These are phyloP conservation scores for Bolboschoenus planiculmis DNA, from an alignment of 176 grass and related monocot species.

Conservation along the genomic window DNA sequence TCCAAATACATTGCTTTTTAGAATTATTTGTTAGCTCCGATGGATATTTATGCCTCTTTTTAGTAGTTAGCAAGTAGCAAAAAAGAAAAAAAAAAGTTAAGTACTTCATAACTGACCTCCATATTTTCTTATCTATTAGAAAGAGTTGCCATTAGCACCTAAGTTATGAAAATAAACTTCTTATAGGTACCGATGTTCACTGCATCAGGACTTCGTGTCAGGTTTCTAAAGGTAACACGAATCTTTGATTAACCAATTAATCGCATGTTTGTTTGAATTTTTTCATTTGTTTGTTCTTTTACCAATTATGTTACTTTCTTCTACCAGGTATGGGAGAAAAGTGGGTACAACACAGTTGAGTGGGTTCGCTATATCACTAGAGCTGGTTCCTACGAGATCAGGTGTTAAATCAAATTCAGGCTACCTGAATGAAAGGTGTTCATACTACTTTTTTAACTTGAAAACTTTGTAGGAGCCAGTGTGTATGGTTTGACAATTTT, in stretches of 20 bases:
- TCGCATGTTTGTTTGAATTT: background rate
- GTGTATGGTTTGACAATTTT: background rate
- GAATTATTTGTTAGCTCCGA: background rate
- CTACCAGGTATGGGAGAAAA: constrained; percentile 97
- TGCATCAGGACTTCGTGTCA: constrained; percentile 89
- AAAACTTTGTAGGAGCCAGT: constrained; percentile 1
- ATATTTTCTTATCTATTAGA: background rate
- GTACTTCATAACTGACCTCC: background rate
- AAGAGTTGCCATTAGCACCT: background rate
- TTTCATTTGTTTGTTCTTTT: background rate
- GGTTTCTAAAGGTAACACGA: constrained; percentile 79
- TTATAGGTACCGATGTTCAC: constrained; percentile 98
- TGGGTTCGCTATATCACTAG: constrained; percentile 98
- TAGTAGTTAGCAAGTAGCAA: background rate
- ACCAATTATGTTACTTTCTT: constrained; percentile 1
- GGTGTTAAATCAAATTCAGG: constrained; percentile 39
- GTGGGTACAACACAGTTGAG: constrained; percentile 98
- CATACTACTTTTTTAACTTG: background rate
- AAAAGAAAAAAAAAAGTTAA: background rate
- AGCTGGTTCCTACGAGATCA: constrained; percentile 98
- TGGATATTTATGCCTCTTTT: background rate
- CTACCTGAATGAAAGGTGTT: background rate
- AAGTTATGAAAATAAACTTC: background rate
- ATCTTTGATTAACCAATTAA: background rate
- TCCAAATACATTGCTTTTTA: background rate